Percentiles rank a stretch among this genome's conserved stretches.
These are phyloP conservation scores for Camptophora hylomeconis DNA, from an alignment of 2,329 filamentous ascomycete species.

Conservation along the genomic window DNA sequence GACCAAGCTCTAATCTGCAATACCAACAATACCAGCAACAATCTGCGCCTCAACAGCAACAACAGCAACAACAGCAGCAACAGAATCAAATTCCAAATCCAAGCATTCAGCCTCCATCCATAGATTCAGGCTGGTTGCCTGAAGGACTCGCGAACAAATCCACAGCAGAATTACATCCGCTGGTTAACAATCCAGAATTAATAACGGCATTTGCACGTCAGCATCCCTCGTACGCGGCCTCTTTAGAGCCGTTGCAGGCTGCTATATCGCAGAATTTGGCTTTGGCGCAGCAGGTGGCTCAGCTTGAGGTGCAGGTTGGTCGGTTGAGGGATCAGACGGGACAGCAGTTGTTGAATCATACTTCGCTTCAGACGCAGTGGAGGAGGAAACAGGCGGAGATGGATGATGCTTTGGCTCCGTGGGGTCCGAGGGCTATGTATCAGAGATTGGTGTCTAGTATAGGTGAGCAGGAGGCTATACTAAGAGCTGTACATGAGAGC, in stretches of 20 bases:
- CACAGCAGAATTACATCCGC: constrained; percentile 49
- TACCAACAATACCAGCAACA: constrained; percentile 19
- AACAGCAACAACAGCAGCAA: constrained; percentile 6
- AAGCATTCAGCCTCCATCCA: constrained; percentile 7
- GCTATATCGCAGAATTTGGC: constrained; percentile 60
- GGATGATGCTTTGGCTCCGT: constrained; percentile 70
- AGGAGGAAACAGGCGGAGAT: constrained; percentile 77
- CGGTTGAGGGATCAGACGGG: constrained; percentile 54
- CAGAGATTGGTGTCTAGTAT: constrained; percentile 64
- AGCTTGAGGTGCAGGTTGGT: constrained; percentile 35
- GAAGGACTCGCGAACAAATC: constrained; percentile 10
- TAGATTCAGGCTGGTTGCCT: constrained; percentile 19
- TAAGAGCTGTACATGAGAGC: constrained; percentile 77
- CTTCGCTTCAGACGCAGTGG: constrained; percentile 87
- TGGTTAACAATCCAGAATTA: constrained; percentile 57
- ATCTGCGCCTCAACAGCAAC: constrained; percentile 7
- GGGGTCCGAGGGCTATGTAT: constrained; percentile 77
- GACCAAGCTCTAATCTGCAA: constrained; percentile 1
- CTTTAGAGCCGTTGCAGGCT: constrained; percentile 50
- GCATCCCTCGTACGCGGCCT: constrained; percentile 58
- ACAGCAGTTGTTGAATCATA: constrained; percentile 67
- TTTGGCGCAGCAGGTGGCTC: constrained; percentile 41
- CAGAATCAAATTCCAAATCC: constrained; percentile 6
- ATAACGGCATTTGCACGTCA: constrained; percentile 63
- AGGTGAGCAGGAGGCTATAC: constrained; percentile 70